These are phyloP conservation scores for Beauveria sp. DNA, from an alignment of 2,329 filamentous ascomycete genomes.

Conservation along the genomic window DNA sequence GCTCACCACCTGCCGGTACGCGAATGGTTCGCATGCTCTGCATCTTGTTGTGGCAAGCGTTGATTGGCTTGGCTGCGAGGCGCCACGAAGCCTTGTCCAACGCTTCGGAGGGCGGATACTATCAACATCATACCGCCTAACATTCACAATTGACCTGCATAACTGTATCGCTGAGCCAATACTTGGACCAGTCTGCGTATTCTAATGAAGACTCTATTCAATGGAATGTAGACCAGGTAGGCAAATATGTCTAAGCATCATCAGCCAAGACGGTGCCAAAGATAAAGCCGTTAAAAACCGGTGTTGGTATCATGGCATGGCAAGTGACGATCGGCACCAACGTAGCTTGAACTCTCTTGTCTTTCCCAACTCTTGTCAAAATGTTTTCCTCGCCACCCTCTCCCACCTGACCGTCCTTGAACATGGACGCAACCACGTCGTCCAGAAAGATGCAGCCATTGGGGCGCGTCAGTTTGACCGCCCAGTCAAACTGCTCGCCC, in stretches of 20 bases:
- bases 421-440: conserved; percentile 35
- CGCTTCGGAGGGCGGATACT: neutral
- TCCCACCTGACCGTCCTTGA: conserved; percentile 30
- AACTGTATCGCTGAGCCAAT: neutral
- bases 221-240: neutral
- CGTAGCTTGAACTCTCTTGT: conserved; percentile 20
- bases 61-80: neutral
- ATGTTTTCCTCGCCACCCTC: conserved; percentile 14
- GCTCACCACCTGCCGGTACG: neutral
- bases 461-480: conserved; percentile 29
- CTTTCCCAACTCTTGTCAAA: conserved; percentile 17
- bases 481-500: conserved; percentile 38
- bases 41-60: neutral
- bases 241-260: too few species aligned
- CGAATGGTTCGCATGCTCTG: neutral
- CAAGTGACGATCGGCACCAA: conserved; percentile 15
- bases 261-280: neutral
- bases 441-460: conserved; percentile 38
- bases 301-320: conserved; percentile 14
- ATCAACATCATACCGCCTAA: neutral
- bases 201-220: neutral
- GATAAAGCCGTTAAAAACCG: conserved; percentile 10
- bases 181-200: neutral
- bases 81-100: neutral
- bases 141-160: neutral